Base-by-base conservation (phyloP, 352 stramenopile genomes). In the Pythium rhizo-oryzae region DNA sequence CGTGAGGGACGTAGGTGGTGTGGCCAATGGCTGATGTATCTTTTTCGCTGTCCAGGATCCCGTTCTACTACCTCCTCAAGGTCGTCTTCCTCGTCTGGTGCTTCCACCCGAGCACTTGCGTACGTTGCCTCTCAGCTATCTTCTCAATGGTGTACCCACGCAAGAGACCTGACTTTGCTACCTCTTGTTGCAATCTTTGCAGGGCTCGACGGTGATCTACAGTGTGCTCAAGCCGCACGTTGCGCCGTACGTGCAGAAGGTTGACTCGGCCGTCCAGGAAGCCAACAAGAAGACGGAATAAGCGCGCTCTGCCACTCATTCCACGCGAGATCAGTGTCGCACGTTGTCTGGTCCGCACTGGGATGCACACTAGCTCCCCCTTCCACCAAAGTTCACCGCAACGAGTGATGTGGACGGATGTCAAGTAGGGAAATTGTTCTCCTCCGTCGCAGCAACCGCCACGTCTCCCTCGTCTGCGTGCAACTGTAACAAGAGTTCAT, bases 1-100 rank as follows among this genome's bases (percentile, higher is more conserved):
- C 21, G 21, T 37, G 18, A 39, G 12, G 33, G n/a, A 24, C 33
- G 24, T 8, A 44, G 16, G 28, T 33, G 28, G 2, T 33, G 28
- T 6, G 28, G 28, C 3, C 28, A 67, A 35, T 33, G 50, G 39
- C 37, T 67, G 24, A 65, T 15, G 41, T 47, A n/a, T n/a, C 15
- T 47, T 24, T 9, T 59, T 28, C n/a, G 50, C 25, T 24, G 19
- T 50, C 13, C 69, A 86, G 78, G 81, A 87, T 93, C 52, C 84
- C 85, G 52, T 93, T 96, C 74, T 95, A 95, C 79, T 95, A 93
- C 71, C 87, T 94, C 59, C 67, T 92, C 71, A 96, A 96, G 84
- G 71, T 96, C 54, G 80, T 59, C 28, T 96, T 96, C 82, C 76
- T 96, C 11, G 81, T 96, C 11, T 96, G 86, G 86, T 81, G 72